Base-by-base conservation (phyloP, 805 yeast species). In the Kuraishia floccosa region DNA sequence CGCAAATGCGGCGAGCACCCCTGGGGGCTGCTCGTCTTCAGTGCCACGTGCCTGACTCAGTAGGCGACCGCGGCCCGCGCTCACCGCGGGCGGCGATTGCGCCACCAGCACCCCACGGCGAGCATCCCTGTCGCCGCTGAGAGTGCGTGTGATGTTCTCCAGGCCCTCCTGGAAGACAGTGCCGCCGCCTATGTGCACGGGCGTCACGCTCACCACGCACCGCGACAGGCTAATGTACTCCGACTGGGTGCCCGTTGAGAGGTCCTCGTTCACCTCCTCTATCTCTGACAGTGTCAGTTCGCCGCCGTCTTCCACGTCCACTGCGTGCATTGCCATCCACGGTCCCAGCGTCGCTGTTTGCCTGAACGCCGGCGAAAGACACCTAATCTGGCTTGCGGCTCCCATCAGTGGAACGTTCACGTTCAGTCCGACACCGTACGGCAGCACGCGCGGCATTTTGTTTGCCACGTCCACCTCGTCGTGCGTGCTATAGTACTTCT, bases 371-470 rank as follows among this genome's bases (percentile, higher is more conserved):
- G 72, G 71, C 35, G 50, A 49, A 24, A 43, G 33, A 49, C 76
- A 70, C 5, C 41, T 38, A 3, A 40, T 39, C 15, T 39, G 28
- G 4, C 57, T 39, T 32, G 52, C 57, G 28, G 54, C 36, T 14
- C 62, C 60, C 24, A 64, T 68, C 24, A 36, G 28, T 30, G 72
- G 71, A 41, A 64, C 50, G 44, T 68, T 68, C 30, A 68, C 63
- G 39, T 63, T 67, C 31, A 68, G 35, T 35, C 73, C 73, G 31
- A 58, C 59, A 27, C 65, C 64, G 29, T 53, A 37, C 28, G 75
- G 75, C 35, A 68, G 50, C 20, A 57, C 42, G 41, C 60, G 50
- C n/a, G 37, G 35, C 3, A 23, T 21, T 14, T 10, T n/a, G 21
- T 32, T 30, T 17, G n/a, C 14, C 17, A 9, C 14, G 17, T 31